Evolutionary conservation across 2,329 filamentous ascomycete genomes (phyloP), one percentile per base, ranked within the genome.

Genomic region (Spiromastix sp.): DNA sequence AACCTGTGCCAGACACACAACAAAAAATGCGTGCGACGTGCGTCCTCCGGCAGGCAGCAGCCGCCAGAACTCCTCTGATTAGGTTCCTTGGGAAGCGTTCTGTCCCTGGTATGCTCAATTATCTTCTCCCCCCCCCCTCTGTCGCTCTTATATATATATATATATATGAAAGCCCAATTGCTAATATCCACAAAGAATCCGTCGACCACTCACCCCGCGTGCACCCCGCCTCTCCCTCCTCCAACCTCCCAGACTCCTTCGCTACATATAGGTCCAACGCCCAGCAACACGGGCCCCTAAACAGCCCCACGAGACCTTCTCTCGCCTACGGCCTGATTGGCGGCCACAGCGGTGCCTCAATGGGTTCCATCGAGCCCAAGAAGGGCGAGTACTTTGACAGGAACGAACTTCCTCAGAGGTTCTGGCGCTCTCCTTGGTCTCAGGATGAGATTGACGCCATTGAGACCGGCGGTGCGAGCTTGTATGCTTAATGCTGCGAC

Each of bases 391-490:
- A 72, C 61, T 95, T 94, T 57, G 91, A 96, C 61, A 77, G 86
- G 49, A 83, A 77, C 48, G 83, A 98, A 64, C 77, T 98, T 16
- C 89, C 91, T 12, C 58, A 69, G 43, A 77, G 89, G 50, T 98
- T 95, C 74, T 77, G 79, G 53, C 74, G 85, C 45, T 67, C 74
- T 32, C 72, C 77, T 9, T 82, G 87, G 64, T 79, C 74, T 24
- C 63, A 79, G 48, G 78, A 79, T 28, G 91, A 98, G 73, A 98
- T 98, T 41, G 91, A 96, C 61, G 87, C 86, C 15, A 74, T 98
- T 53, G 86, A 95, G 74, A 91, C 85, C 37, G 91, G 87, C 37
- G 91, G 91, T 38, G 91, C 89, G 21, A 81, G 74, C 52, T 50
- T 77, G 46, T 71, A 67, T 48, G 68, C 63, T 43, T 75, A 59